Evolutionary conservation across 1,284 basidiomycete species (phyloP).

Genomic region (Cutaneotrichosporon sp.): DNA sequence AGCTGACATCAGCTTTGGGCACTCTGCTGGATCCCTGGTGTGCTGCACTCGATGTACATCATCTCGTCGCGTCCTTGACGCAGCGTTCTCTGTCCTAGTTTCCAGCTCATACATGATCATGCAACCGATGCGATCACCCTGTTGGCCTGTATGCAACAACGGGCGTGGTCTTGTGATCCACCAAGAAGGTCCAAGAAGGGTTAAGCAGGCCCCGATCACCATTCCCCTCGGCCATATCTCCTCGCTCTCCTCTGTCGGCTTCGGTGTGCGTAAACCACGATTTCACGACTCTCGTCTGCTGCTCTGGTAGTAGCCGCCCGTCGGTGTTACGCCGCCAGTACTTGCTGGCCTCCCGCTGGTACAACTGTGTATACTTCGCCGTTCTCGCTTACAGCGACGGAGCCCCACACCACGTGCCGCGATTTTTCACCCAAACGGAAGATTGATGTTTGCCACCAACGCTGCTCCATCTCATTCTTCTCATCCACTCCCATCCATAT

Average conservation of each 20-base stretch:
- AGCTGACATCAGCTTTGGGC: constrained; percentile 14
- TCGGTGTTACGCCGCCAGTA: too few species aligned
- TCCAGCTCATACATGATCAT: not conserved
- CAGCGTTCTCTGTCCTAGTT: not conserved
- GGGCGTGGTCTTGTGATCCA: too few species aligned
- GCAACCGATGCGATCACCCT: not conserved
- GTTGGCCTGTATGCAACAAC: not conserved
- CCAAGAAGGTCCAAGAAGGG: too few species aligned
- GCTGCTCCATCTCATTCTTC: not conserved
- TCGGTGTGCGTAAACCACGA: too few species aligned
- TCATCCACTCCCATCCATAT: not conserved
- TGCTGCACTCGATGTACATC: constrained; percentile 15
- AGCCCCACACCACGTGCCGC: not conserved
- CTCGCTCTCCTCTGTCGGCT: too few species aligned
- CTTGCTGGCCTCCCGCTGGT: too few species aligned
- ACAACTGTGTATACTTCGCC: too few species aligned
- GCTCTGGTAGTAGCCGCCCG: too few species aligned
- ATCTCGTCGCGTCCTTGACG: not conserved
- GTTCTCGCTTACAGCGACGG: not conserved
- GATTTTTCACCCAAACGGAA: not conserved
- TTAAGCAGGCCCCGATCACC: too few species aligned
- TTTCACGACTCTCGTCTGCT: too few species aligned
- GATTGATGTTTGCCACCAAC: not conserved
- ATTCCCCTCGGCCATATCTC: too few species aligned
- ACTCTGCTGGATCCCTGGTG: constrained; percentile 22